Conservation (phyloP, 257 asterid genomes). For the Solanum peruvianum region DNA sequence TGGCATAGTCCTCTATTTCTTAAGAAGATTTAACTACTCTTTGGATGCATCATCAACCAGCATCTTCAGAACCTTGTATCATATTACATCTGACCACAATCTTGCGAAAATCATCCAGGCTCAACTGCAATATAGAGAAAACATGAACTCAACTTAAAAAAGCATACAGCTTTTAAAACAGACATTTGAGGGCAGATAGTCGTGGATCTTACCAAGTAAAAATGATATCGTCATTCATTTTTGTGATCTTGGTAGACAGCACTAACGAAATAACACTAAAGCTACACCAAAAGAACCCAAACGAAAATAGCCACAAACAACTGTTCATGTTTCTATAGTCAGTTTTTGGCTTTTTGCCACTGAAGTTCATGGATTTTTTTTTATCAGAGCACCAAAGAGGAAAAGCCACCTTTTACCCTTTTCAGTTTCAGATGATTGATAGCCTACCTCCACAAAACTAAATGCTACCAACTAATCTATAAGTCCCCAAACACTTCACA, state of each 20-base stretch:
- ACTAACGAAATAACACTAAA: not conserved
- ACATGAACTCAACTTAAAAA: not conserved
- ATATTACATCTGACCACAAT: constrained; percentile 62
- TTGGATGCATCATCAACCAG: not conserved
- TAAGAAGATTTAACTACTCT: not conserved
- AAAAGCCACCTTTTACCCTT: not conserved
- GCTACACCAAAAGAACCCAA: not conserved
- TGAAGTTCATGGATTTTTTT: not conserved
- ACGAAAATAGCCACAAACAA: not conserved
- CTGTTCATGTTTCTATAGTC: not conserved
- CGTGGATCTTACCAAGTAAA: not conserved
- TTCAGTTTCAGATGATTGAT: not conserved
- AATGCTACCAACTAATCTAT: not conserved
- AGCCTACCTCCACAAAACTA: not conserved
- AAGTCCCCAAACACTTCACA: not conserved
- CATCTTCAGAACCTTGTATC: constrained; percentile 32
- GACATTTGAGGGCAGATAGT: not conserved
- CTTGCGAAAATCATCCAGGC: constrained; percentile 61
- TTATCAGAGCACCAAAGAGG: not conserved
- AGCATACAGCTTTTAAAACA: not conserved
- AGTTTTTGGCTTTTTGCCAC: not conserved
- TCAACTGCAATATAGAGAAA: constrained; percentile 35
- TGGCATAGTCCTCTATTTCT: not conserved
- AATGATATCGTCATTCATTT: not conserved
- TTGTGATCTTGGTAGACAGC: not conserved